Evolutionary conservation across 306 rosid species (phyloP).

Genomic region (Delonix regia): DNA sequence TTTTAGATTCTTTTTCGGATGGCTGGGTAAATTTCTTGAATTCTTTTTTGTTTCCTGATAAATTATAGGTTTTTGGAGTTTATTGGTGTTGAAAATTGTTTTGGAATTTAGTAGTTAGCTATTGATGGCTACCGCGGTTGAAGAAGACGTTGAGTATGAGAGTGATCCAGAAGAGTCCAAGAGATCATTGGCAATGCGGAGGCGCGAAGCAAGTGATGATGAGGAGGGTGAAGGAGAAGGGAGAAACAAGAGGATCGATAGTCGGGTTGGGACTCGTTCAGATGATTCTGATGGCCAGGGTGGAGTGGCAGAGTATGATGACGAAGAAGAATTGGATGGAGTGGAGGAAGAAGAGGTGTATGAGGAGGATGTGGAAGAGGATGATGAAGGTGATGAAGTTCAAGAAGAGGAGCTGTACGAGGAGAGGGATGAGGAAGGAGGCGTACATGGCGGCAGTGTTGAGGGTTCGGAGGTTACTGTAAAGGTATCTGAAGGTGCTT

Average conservation of each 20-base stretch:
- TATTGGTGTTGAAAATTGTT: slow-evolving; percentile 29
- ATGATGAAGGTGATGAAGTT: slow-evolving; percentile 22
- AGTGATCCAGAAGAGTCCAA: slow-evolving; percentile 90
- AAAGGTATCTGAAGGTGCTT: slow-evolving; percentile 50
- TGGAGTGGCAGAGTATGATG: slow-evolving; percentile 82
- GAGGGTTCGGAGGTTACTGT: slow-evolving; percentile 36
- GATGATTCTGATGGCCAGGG: slow-evolving; percentile 87
- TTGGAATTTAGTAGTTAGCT: neutral
- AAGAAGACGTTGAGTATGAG: slow-evolving; percentile 78
- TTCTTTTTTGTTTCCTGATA: neutral
- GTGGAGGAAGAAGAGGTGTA: slow-evolving; percentile 52
- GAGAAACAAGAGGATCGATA: slow-evolving; percentile 49
- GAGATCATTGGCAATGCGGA: slow-evolving; percentile 78
- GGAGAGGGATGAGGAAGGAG: slow-evolving; percentile 41
- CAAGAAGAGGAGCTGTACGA: slow-evolving; percentile 35
- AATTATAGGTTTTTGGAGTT: slow-evolving; percentile 37
- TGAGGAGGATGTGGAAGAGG: slow-evolving; percentile 47
- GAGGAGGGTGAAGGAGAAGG: slow-evolving; percentile 65
- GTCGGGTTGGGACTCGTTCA: slow-evolving; percentile 52
- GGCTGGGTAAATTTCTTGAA: neutral
- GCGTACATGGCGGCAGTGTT: slow-evolving; percentile 37
- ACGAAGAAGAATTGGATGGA: slow-evolving; percentile 60
- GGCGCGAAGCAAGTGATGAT: slow-evolving; percentile 88
- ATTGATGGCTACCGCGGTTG: slow-evolving; percentile 61
- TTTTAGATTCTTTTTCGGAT: neutral